Percentiles rank a stretch among this genome's conserved stretches.
phyloP scores from a whole-genome alignment of 2,329 filamentous ascomycete genomes.

The Aspergillus pseudoviridinutans region DNA sequence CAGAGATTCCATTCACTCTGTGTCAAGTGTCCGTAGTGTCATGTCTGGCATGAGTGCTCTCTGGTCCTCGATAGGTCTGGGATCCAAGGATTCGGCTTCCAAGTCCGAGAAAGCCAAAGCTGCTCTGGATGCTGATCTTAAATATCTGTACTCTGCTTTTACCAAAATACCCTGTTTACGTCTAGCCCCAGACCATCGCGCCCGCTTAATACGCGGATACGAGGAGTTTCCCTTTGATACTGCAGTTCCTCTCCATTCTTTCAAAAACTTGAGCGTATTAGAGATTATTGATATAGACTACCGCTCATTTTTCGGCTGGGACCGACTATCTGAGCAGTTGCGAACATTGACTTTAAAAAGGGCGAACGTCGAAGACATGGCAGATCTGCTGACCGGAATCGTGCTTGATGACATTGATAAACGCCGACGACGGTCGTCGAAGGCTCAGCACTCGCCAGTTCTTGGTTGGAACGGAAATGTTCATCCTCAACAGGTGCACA shows the following conservation, averaged over 20 bases:
- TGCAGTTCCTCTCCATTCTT: slow-evolving; percentile 90
- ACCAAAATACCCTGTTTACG: slow-evolving; percentile 94
- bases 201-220: slow-evolving; percentile 83
- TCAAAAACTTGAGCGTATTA: slow-evolving; percentile 92
- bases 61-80: slow-evolving; percentile 84
- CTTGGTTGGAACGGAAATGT: slow-evolving; percentile 58
- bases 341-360: slow-evolving; percentile 85
- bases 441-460: slow-evolving; percentile 75
- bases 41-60: slow-evolving; percentile 95
- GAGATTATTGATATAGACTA: slow-evolving; percentile 97
- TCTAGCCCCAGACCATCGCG: slow-evolving; percentile 87
- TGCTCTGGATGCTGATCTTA: slow-evolving; percentile 78
- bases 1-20: slow-evolving; percentile 86
- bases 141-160: slow-evolving; percentile 96
- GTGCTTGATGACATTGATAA: slow-evolving; percentile 96
- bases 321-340: slow-evolving; percentile 85
- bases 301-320: slow-evolving; percentile 96
- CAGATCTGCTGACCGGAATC: slow-evolving; percentile 85
- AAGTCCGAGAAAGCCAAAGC: slow-evolving; percentile 88
- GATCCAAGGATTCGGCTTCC: slow-evolving; percentile 71
- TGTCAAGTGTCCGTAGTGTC: slow-evolving; percentile 93
- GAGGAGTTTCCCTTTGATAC: slow-evolving; percentile 98
- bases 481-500: slow-evolving; percentile 58
- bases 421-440: slow-evolving; percentile 80
- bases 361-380: slow-evolving; percentile 81